phyloP scores from a whole-genome alignment of 2,329 filamentous ascomycete species.

The Aspergillus piperis region DNA sequence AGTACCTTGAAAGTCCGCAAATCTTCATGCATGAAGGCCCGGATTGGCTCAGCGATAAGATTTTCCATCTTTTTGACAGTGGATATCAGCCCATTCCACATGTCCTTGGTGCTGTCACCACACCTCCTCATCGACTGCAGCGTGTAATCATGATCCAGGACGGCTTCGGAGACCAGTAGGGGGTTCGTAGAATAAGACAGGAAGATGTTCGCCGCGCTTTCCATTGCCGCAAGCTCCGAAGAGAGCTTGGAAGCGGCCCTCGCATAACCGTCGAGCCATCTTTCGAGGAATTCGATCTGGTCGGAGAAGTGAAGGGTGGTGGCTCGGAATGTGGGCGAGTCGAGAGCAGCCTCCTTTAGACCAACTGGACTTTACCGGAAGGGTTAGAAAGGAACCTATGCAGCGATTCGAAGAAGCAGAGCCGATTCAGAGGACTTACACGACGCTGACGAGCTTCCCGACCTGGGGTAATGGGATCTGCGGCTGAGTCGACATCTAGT shows the following conservation, averaged over 20 bases:
- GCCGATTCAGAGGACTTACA: slow-evolving; percentile 35
- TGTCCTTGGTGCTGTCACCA: slow-evolving; percentile 82
- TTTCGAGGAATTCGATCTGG: slow-evolving; percentile 86
- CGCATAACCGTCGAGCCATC: slow-evolving; percentile 79
- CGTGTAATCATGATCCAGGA: slow-evolving; percentile 94
- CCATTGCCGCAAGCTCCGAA: slow-evolving; percentile 70
- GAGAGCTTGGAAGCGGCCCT: slow-evolving; percentile 64
- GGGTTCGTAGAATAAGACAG: slow-evolving; percentile 75
- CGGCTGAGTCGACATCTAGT: slow-evolving; percentile 45
- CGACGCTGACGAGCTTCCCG: slow-evolving; percentile 50
- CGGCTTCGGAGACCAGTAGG: slow-evolving; percentile 72
- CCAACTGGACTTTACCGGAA: slow-evolving; percentile 65
- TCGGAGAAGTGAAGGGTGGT: slow-evolving; percentile 84
- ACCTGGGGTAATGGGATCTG: slow-evolving; percentile 41
- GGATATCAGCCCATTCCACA: slow-evolving; percentile 75
- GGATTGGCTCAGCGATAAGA: slow-evolving; percentile 78
- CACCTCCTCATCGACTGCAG: slow-evolving; percentile 81
- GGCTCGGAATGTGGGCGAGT: slow-evolving; percentile 93
- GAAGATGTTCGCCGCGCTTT: slow-evolving; percentile 76
- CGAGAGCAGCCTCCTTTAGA: slow-evolving; percentile 91
- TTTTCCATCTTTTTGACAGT: slow-evolving; percentile 76
- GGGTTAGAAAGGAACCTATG: slow-evolving; percentile 16
- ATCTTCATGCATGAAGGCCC: slow-evolving; percentile 74
- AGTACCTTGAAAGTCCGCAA: slow-evolving; percentile 75
- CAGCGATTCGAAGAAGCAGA: not conserved